These are phyloP conservation scores for Auricularia auricula-judae DNA, from an alignment of 768 basidiomycete genomes.

Conservation along the genomic window DNA sequence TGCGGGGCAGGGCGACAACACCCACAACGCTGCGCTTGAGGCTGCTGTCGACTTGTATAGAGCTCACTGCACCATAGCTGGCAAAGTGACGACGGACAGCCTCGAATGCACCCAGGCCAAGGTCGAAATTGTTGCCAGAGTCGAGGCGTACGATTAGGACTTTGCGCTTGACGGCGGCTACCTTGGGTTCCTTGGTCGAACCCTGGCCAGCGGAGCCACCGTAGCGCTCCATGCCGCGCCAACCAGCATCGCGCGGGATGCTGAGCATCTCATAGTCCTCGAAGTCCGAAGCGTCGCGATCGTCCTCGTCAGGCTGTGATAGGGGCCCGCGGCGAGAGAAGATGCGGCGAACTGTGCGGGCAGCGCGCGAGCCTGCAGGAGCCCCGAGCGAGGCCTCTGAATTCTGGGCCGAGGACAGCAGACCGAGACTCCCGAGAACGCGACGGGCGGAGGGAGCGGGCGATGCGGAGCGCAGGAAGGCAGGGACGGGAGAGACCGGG, in stretches of 20 bases:
- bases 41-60: background rate
- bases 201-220: background rate
- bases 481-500: background rate
- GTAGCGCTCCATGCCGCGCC: background rate
- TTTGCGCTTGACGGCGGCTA: background rate
- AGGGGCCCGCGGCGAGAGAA: background rate
- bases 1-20: background rate
- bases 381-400: background rate
- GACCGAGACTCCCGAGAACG: background rate
- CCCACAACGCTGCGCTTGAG: background rate
- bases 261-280: background rate
- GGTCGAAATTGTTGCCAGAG: slow-evolving; percentile 1
- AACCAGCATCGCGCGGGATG: background rate
- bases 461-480: background rate
- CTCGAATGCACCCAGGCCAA: background rate
- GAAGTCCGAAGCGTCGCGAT: background rate
- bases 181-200: background rate
- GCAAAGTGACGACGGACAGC: background rate
- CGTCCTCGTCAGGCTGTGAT: too few species aligned
- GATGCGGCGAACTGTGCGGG: background rate
- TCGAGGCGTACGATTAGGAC: background rate
- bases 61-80: background rate
- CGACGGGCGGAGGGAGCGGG: background rate
- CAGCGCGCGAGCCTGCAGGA: background rate
- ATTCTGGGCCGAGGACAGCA: background rate